These are phyloP conservation scores for Aspergillus fijiensis DNA, from an alignment of 2,329 filamentous ascomycete genomes.

Conservation along the genomic window DNA sequence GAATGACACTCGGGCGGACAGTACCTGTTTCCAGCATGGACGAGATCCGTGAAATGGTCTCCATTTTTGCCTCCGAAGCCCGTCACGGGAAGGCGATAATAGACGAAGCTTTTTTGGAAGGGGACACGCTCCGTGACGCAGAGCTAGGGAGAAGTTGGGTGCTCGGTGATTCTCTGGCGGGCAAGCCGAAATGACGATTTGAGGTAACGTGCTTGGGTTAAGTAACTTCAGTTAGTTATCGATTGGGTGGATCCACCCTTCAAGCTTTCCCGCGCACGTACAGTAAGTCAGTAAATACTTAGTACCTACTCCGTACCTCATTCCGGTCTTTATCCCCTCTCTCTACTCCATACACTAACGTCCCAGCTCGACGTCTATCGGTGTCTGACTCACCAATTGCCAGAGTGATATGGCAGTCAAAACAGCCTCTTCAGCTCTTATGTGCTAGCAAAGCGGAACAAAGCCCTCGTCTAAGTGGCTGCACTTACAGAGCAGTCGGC, in stretches of 20 bases:
- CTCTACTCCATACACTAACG: neutral
- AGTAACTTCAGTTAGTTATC: neutral
- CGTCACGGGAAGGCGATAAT: constrained; percentile 10
- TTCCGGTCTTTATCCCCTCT: neutral
- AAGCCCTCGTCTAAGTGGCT: neutral
- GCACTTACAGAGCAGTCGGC: constrained; percentile 6
- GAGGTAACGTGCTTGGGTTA: constrained; percentile 4
- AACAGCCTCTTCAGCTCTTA: neutral
- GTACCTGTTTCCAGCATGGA: constrained; percentile 91
- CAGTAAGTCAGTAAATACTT: too few species aligned
- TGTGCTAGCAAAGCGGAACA: neutral
- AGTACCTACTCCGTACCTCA: neutral
- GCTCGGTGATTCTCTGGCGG: constrained; percentile 12
- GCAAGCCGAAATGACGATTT: constrained; percentile 13
- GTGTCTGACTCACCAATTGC: neutral
- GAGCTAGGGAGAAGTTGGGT: constrained; percentile 10
- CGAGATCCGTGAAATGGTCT: constrained; percentile 93
- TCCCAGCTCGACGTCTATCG: neutral
- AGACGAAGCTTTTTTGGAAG: constrained; percentile 1
- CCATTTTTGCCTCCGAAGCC: constrained; percentile 60
- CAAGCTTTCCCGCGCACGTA: neutral
- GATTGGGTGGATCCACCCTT: neutral
- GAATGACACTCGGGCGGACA: neutral
- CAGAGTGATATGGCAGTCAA: neutral
- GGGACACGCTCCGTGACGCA: constrained; percentile 3